These are phyloP conservation scores for Exophiala oligosperma DNA, from an alignment of 2,329 filamentous ascomycete species.

Conservation along the genomic window DNA sequence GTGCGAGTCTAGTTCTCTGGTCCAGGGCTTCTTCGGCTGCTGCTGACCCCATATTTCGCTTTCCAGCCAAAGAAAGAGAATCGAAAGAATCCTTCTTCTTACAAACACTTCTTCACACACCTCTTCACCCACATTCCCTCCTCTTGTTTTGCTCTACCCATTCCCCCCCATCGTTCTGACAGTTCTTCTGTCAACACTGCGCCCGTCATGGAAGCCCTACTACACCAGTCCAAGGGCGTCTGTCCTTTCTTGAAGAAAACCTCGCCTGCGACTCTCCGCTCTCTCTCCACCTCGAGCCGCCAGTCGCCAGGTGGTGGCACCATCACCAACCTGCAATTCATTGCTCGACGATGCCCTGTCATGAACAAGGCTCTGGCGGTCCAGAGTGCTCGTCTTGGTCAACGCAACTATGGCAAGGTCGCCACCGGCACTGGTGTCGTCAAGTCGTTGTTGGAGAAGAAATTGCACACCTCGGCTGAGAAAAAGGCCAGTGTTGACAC, in stretches of 20 bases:
- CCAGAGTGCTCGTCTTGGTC: slow-evolving; percentile 55
- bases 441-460: slow-evolving; percentile 44
- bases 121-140: neutral
- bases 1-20: too few species aligned
- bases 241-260: slow-evolving; percentile 97
- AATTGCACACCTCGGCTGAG: slow-evolving; percentile 74
- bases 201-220: slow-evolving; percentile 78
- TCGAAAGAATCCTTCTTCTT: neutral
- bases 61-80: neutral
- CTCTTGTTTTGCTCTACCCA: neutral
- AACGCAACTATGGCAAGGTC: slow-evolving; percentile 31
- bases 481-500: slow-evolving; percentile 78
- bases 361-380: slow-evolving; percentile 98
- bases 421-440: slow-evolving; percentile 37
- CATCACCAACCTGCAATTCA: slow-evolving; percentile 94
- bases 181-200: neutral
- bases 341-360: slow-evolving; percentile 92
- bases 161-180: neutral
- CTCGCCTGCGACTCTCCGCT: slow-evolving; percentile 84
- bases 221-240: slow-evolving; percentile 93
- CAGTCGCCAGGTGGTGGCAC: slow-evolving; percentile 78
- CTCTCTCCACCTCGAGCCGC: slow-evolving; percentile 70
- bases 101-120: neutral
- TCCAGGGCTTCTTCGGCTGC: neutral
- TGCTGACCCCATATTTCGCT: neutral